phyloP scores from a whole-genome alignment of 345 rosid species.

The Eucalyptus rudis region DNA sequence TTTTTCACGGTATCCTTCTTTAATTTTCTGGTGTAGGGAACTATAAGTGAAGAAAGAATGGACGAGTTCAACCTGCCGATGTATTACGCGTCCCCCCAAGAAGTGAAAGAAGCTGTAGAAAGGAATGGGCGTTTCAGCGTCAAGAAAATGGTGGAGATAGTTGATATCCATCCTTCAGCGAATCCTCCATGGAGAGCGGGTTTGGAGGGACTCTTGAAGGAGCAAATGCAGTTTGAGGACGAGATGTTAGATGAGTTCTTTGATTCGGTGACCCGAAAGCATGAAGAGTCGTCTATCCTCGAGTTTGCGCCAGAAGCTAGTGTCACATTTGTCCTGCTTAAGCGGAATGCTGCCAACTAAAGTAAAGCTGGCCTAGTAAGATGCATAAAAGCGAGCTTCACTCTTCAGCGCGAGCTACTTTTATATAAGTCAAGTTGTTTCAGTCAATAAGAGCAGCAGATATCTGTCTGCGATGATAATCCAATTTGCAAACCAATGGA shows the following conservation, averaged over 20 bases:
- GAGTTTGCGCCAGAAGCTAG: background rate
- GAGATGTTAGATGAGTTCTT: background rate
- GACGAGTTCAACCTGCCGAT: background rate
- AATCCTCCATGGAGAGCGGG: background rate
- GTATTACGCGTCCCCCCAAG: background rate
- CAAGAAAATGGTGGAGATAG: background rate
- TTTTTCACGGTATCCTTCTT: background rate
- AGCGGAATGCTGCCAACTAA: background rate
- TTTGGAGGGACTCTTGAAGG: background rate
- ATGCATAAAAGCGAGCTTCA: background rate
- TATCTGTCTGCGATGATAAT: background rate
- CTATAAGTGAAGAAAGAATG: background rate
- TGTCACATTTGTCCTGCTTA: background rate
- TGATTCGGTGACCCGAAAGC: background rate
- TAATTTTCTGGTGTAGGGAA: background rate
- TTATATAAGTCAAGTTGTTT: background rate
- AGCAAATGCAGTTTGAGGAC: background rate
- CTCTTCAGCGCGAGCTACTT: background rate
- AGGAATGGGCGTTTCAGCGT: background rate
- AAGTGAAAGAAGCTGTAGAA: background rate
- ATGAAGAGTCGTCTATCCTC: background rate
- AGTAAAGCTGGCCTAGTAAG: background rate
- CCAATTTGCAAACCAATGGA: background rate
- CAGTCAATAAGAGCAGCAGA: background rate
- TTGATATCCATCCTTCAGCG: background rate